Percentiles rank a stretch among this genome's conserved stretches.
phyloP scores from a whole-genome alignment of 495 filamentous ascomycete genomes.

The Neurospora sp. region DNA sequence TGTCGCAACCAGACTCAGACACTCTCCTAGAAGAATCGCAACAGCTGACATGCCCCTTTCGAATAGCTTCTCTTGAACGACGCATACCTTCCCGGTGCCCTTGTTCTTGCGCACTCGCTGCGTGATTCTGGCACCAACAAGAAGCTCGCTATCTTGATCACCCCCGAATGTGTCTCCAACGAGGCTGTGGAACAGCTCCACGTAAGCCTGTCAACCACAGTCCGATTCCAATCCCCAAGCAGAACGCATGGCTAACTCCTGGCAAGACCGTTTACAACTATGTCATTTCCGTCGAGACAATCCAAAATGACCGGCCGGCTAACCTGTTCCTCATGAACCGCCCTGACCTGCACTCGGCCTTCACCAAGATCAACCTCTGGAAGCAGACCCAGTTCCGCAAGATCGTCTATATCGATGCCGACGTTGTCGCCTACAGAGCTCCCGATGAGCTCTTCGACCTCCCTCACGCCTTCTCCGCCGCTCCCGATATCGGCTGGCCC shows the following conservation, averaged over 20 bases:
- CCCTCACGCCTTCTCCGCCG: conserved; percentile 70
- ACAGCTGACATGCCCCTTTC: conserved; percentile 17
- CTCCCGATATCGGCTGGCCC: conserved; percentile 95
- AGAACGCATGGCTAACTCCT: background rate
- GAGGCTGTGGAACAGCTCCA: conserved; percentile 69
- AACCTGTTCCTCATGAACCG: conserved; percentile 91
- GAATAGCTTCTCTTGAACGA: conserved; percentile 80
- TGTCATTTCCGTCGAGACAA: conserved; percentile 71
- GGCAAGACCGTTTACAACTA: conserved; percentile 68
- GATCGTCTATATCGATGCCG: conserved; percentile 88
- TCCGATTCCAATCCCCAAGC: background rate
- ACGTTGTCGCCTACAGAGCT: conserved; percentile 75
- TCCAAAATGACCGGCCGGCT: conserved; percentile 63
- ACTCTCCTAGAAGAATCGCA: background rate
- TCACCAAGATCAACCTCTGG: conserved; percentile 96
- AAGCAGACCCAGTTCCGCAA: conserved; percentile 78
- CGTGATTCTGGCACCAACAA: conserved; percentile 83
- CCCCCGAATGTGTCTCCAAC: conserved; percentile 59
- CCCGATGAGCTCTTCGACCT: conserved; percentile 88
- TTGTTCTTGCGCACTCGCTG: conserved; percentile 89
- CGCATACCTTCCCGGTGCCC: conserved; percentile 82
- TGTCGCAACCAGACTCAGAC: background rate
- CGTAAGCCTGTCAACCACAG: conserved; percentile 28
- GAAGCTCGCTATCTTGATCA: conserved; percentile 77
- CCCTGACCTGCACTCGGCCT: conserved; percentile 77